A percentile compares a stretch with the other conserved stretches of the same genome.
Conservation (phyloP, 441 rosid species). For the Biscutella laevigata region DNA sequence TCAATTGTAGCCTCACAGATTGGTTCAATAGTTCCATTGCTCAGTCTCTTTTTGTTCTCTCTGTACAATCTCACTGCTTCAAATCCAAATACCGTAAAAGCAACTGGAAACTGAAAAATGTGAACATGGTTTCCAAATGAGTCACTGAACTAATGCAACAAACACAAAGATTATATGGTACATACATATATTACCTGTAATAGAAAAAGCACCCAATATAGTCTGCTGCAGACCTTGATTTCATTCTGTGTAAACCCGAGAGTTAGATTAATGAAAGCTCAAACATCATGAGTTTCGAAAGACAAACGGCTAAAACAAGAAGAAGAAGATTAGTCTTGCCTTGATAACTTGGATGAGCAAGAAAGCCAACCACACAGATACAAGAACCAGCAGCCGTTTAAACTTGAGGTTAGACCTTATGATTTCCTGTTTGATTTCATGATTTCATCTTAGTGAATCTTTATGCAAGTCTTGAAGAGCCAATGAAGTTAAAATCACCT, state of each 20-base stretch:
- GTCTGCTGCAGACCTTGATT: slow-evolving; percentile 49
- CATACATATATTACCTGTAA: slow-evolving; percentile 47
- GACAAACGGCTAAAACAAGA: too few species aligned
- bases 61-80: slow-evolving; percentile 60
- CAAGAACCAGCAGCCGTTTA: slow-evolving; percentile 47
- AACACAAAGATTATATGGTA: not conserved
- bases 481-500: not conserved
- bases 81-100: slow-evolving; percentile 46
- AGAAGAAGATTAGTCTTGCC: slow-evolving; percentile 34
- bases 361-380: slow-evolving; percentile 55
- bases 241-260: slow-evolving; percentile 47
- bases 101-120: slow-evolving; percentile 73
- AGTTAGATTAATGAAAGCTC: slow-evolving; percentile 5
- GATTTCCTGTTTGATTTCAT: too few species aligned
- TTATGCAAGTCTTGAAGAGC: not conserved
- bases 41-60: slow-evolving; percentile 44
- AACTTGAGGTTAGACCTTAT: slow-evolving; percentile 58
- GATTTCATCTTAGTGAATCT: too few species aligned
- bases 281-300: too few species aligned
- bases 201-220: slow-evolving; percentile 68
- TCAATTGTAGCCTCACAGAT: slow-evolving; percentile 79
- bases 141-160: not conserved
- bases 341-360: slow-evolving; percentile 65
- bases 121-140: too few species aligned
- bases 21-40: slow-evolving; percentile 43